Conservation (phyloP, 306 rosid species). For the Cicer yamashitae region DNA sequence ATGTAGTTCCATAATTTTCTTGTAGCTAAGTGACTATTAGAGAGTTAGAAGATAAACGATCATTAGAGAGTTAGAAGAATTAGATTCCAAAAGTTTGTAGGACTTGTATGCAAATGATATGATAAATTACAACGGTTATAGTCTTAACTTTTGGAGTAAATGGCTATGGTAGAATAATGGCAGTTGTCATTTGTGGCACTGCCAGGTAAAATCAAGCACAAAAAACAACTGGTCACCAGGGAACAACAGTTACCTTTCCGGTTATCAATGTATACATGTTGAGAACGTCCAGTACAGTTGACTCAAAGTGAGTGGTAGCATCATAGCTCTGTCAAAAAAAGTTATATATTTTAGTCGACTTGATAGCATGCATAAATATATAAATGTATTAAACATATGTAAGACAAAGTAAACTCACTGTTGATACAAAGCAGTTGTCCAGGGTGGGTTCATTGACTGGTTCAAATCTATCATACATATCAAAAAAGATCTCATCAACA, state of each 20-base stretch:
- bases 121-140: background rate
- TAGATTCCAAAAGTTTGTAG: background rate
- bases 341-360: background rate
- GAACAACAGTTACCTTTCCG: slow-evolving; percentile 69
- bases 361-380: background rate
- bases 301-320: slow-evolving; percentile 95
- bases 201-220: slow-evolving; percentile 26
- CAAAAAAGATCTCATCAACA: slow-evolving; percentile 89
- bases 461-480: slow-evolving; percentile 82
- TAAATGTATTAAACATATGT: background rate
- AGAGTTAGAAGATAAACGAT: too few relatives aligned
- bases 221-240: slow-evolving; percentile 19
- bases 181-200: background rate
- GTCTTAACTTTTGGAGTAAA: background rate
- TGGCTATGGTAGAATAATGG: slow-evolving; percentile 8
- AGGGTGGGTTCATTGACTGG: slow-evolving; percentile 88
- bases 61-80: too few relatives aligned
- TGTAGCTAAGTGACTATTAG: too few relatives aligned
- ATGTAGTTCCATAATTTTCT: slow-evolving; percentile 18
- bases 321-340: slow-evolving; percentile 82
- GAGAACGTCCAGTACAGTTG: slow-evolving; percentile 88
- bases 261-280: slow-evolving; percentile 95
- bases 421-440: slow-evolving; percentile 94
- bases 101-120: background rate
- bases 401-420: slow-evolving; percentile 59